Evolutionary conservation across 2,329 filamentous ascomycete species (phyloP).

Genomic region (Exophiala sideris): DNA sequence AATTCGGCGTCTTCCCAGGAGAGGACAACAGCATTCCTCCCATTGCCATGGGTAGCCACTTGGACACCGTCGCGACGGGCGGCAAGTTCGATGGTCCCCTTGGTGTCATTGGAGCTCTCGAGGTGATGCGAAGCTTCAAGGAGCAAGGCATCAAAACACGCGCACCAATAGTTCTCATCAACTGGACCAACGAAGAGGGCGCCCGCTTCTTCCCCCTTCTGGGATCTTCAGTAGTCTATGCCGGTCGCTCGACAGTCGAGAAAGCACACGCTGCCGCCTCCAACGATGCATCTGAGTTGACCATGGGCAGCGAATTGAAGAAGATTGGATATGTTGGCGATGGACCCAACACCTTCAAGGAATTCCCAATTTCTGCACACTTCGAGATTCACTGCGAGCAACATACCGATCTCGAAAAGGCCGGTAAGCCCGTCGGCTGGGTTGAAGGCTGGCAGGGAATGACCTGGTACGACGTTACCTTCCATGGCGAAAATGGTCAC

Average conservation of each 20-base stretch:
- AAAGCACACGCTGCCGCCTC: conserved; percentile 6
- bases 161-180: conserved; percentile 29
- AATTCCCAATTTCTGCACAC: conserved; percentile 21
- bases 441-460: conserved; percentile 20
- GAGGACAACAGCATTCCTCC: conserved; percentile 27
- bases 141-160: conserved; percentile 32
- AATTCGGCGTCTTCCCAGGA: conserved; percentile 33
- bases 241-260: conserved; percentile 17
- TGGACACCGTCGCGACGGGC: conserved; percentile 30
- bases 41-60: conserved; percentile 31
- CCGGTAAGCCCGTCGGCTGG: conserved; percentile 20
- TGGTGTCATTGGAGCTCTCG: conserved; percentile 31
- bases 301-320: conserved; percentile 17
- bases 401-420: conserved; percentile 17
- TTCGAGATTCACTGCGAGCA: conserved; percentile 24
- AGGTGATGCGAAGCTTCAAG: conserved; percentile 37
- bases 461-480: conserved; percentile 21
- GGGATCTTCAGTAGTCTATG: conserved; percentile 19
- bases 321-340: conserved; percentile 22
- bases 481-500: conserved; percentile 22
- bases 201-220: conserved; percentile 21
- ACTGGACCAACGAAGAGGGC: conserved; percentile 32
- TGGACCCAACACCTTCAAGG: conserved; percentile 18
- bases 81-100: conserved; percentile 30
- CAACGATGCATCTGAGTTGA: conserved; percentile 13